phyloP scores from a whole-genome alignment of 192 early-diverging fungal species.

The Coemansia sp. region DNA sequence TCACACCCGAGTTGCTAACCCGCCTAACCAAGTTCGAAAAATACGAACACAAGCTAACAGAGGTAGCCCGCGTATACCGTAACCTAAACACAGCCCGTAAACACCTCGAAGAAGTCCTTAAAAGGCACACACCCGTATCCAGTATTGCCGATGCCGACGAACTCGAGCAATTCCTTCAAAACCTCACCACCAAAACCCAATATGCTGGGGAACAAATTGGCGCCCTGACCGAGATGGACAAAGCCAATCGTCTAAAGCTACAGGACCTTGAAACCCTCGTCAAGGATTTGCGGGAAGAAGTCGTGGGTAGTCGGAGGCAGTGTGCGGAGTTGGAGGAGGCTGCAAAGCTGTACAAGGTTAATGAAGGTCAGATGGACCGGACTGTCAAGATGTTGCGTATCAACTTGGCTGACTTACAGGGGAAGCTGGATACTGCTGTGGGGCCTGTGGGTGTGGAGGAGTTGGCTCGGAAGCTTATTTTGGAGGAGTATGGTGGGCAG shows the following conservation, averaged over 20 bases:
- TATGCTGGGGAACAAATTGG: constrained; percentile 46
- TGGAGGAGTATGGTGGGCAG: constrained; percentile 10
- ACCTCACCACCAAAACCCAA: constrained; percentile 40
- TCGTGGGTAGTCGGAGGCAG: constrained; percentile 4
- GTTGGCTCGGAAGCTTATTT: constrained; percentile 13
- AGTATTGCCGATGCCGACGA: constrained; percentile 49
- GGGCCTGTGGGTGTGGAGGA: constrained; percentile 6
- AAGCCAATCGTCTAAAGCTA: constrained; percentile 28
- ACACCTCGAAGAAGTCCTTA: constrained; percentile 35
- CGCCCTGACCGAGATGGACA: constrained; percentile 40
- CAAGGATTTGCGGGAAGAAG: not conserved
- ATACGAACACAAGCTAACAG: constrained; percentile 46
- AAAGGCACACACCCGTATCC: constrained; percentile 36
- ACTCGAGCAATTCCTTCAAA: constrained; percentile 41
- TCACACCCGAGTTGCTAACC: constrained; percentile 16
- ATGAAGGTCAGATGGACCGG: constrained; percentile 38
- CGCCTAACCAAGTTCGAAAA: constrained; percentile 38
- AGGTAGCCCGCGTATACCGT: constrained; percentile 44
- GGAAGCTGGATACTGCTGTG: constrained; percentile 15
- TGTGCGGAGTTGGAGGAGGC: constrained; percentile 14
- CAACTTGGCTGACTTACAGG: constrained; percentile 9
- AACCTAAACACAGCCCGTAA: constrained; percentile 45
- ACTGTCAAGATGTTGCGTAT: constrained; percentile 32
- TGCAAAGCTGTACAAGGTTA: constrained; percentile 34
- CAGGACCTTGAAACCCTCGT: constrained; percentile 17